Conservation (phyloP, 2,329 filamentous ascomycete species). For the Beauveria scarabaeidicola region DNA sequence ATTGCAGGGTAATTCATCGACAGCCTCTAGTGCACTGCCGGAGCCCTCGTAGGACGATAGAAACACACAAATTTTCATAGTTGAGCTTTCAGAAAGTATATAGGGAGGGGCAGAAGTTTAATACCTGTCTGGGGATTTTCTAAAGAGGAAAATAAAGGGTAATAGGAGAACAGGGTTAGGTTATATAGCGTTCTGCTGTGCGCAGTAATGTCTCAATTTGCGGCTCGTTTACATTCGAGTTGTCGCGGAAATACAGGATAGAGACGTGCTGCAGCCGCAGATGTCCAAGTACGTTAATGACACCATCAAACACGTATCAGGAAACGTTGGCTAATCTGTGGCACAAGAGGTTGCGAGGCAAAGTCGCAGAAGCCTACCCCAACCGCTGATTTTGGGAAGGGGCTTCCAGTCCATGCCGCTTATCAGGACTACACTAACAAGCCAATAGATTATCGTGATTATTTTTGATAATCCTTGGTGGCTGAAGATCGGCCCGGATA, state of each 20-base stretch:
- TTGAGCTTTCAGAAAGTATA: neutral
- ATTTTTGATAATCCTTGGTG: neutral
- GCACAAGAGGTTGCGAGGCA: too few relatives aligned
- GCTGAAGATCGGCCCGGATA: neutral
- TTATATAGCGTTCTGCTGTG: neutral
- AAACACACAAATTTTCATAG: neutral
- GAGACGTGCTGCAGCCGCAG: too few relatives aligned
- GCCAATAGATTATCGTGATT: neutral
- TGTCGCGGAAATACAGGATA: too few relatives aligned
- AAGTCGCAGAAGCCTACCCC: too few relatives aligned
- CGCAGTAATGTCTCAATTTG: too few relatives aligned
- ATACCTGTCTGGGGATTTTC: neutral
- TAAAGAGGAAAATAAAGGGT: neutral
- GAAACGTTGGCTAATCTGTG: too few relatives aligned
- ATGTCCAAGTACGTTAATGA: too few relatives aligned
- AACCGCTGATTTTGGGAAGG: too few relatives aligned
- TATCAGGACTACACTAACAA: too few relatives aligned
- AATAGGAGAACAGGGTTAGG: neutral
- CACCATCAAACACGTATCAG: too few relatives aligned
- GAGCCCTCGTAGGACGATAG: neutral
- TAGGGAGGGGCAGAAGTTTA: neutral
- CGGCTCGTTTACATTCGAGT: too few relatives aligned
- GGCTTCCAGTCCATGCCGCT: too few relatives aligned
- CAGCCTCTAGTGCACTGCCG: neutral
- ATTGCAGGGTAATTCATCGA: neutral